These are phyloP conservation scores for Salvia hispanica DNA, from an alignment of 257 asterid species.

Conservation along the genomic window DNA sequence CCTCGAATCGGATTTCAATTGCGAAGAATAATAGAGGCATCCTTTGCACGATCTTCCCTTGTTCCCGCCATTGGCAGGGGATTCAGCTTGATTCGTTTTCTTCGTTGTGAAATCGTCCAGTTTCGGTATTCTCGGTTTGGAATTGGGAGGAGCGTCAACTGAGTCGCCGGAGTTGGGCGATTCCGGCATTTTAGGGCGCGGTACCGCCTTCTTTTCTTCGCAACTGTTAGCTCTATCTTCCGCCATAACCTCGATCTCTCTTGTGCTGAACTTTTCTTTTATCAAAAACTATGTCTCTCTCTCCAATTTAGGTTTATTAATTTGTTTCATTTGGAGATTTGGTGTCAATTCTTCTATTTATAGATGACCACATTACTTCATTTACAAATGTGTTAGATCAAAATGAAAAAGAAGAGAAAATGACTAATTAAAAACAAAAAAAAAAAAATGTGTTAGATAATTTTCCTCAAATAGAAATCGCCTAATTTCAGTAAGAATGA, in stretches of 20 bases:
- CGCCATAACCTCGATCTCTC: conserved; percentile 17
- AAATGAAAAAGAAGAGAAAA: too few species aligned
- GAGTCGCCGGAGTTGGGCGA: conserved; percentile 16
- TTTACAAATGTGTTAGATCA: too few species aligned
- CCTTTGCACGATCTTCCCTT: conserved; percentile 85
- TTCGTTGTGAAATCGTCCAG: conserved; percentile 29
- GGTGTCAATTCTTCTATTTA: not conserved
- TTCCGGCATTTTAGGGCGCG: conserved; percentile 36
- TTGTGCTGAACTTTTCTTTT: not conserved
- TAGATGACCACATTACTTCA: too few species aligned
- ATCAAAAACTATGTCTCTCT: not conserved
- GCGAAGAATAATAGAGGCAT: conserved; percentile 71
- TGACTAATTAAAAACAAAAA: too few species aligned
- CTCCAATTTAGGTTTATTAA: not conserved
- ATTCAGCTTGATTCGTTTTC: conserved; percentile 29
- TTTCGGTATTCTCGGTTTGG: conserved; percentile 30
- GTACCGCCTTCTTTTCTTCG: conserved; percentile 30
- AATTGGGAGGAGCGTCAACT: conserved; percentile 16
- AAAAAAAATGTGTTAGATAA: too few species aligned
- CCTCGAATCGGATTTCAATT: conserved; percentile 59
- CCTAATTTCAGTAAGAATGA: too few species aligned
- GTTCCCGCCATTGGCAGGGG: conserved; percentile 18
- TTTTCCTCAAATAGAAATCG: too few species aligned
- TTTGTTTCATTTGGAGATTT: not conserved
- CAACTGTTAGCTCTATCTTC: conserved; percentile 27